These are phyloP conservation scores for Lichtheimia ramosa DNA, from an alignment of 371 early-diverging fungal species.

Conservation along the genomic window DNA sequence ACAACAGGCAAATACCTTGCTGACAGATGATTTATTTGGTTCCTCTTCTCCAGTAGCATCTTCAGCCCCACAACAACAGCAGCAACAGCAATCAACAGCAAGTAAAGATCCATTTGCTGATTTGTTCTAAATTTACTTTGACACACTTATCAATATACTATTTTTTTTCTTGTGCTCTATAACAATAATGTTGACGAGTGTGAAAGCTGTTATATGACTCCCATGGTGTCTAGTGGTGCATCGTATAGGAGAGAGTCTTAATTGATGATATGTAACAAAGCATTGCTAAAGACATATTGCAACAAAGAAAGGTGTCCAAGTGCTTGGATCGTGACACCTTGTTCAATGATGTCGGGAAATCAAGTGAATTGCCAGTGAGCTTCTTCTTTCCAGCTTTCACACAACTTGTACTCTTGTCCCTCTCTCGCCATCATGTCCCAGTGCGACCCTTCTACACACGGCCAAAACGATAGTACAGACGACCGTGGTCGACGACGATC, in stretches of 20 bases:
- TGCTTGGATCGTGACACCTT: too few species aligned
- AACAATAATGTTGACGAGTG: too few species aligned
- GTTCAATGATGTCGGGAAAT: too few species aligned
- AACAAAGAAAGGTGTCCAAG: too few species aligned
- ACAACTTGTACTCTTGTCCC: background rate
- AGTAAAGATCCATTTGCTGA: conserved; percentile 26
- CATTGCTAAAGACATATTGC: too few species aligned
- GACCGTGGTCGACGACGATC: conserved; percentile 12
- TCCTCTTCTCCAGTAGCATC: conserved; percentile 10
- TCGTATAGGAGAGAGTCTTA: too few species aligned
- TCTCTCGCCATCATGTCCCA: conserved; percentile 2
- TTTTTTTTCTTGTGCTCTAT: too few species aligned
- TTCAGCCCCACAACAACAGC: conserved; percentile 15
- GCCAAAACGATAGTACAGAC: conserved; percentile 5
- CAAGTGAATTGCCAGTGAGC: background rate
- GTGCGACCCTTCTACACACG: background rate
- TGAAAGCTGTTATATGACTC: too few species aligned
- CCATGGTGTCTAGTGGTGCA: too few species aligned
- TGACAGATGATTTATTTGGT: conserved; percentile 19
- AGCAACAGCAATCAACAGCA: conserved; percentile 9
- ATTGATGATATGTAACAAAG: too few species aligned
- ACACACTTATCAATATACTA: too few species aligned
- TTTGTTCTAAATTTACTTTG: conserved; percentile 13
- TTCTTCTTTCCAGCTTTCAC: background rate
- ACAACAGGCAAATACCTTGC: conserved; percentile 5